Base-by-base conservation (phyloP, 371 early-diverging fungal species). In the Mortierella sp. region DNA sequence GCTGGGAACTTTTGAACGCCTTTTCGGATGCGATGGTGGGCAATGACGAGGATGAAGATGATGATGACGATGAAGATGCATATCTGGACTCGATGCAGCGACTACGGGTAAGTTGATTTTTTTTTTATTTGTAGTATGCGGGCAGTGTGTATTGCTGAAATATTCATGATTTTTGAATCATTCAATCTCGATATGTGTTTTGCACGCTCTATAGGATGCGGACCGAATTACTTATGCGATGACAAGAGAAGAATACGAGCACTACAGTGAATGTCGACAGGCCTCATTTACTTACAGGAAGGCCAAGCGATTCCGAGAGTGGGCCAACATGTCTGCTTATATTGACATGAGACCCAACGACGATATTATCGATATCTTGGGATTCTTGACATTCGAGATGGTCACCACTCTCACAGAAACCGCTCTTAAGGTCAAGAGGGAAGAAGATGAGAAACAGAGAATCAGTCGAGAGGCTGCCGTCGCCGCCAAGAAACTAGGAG, bases 241-340 rank as follows among this genome's bases (percentile, higher is more conserved):
- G 99, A 95, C 97, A 29, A 90, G 96, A 69, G 98, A 98, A 44
- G 98, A 99, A 85, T 99, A 99, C 80, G 96, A 98, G 19, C 95
- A 97, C 83, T 99, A 97, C 79, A 94, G 98, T 21, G 99, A 99
- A 81, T 99, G 99, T 82, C 87, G 99, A 29, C 97, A 97, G 81
- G 99, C 99, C 0, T 96, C 96, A 0, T 99, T 99, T 68, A 97
- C 97, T 0, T 98, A 93, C 83, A 94, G 97, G 64, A 98, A 99
- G 82, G 84, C 85, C 37, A 97, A 96, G 79, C 87, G 95, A 53
- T 99, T 99, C 81, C 91, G 96, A 30, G 98, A 98, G 62, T 99
- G 99, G 98, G 92, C 94, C 60, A 89, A 92, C 56, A 94, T 99
- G 93, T 88, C 91, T 4, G 82, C 89, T 2, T 94, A 91, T 75